Conservation (phyloP, 192 early-diverging fungal species). For the Rhizophagus prolifer region DNA sequence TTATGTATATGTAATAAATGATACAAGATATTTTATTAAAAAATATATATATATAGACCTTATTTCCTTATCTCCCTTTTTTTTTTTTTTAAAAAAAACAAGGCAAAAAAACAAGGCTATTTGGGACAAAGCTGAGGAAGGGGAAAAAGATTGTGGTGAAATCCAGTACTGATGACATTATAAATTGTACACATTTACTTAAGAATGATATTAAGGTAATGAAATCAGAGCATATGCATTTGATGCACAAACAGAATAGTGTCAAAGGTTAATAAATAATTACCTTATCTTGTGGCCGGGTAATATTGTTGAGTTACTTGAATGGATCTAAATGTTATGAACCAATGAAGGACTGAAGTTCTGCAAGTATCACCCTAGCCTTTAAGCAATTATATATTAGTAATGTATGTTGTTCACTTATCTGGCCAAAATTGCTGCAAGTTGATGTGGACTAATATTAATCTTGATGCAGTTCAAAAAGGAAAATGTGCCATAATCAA, state of each 20-base stretch:
- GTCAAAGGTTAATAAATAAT: conserved; percentile 96
- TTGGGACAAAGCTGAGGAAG: conserved; percentile 52
- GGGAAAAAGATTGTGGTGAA: conserved; percentile 74
- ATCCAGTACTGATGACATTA: conserved; percentile 86
- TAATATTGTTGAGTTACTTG: conserved; percentile 95
- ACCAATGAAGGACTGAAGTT: too few relatives aligned
- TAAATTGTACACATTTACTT: conserved; percentile 85
- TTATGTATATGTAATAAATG: too few relatives aligned
- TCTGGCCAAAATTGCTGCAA: too few relatives aligned
- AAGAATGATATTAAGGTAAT: conserved; percentile 97
- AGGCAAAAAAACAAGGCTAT: conserved; percentile 72
- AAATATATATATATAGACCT: too few relatives aligned
- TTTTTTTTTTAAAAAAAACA: too few relatives aligned
- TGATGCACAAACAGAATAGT: conserved; percentile 82
- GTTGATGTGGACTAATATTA: too few relatives aligned
- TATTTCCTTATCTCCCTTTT: too few relatives aligned
- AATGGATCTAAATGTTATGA: too few relatives aligned
- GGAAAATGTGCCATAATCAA: conserved; percentile 98
- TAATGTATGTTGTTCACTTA: too few relatives aligned
- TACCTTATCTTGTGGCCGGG: conserved; percentile 96
- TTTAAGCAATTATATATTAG: too few relatives aligned
- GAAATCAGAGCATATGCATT: conserved; percentile 86
- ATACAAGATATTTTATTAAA: too few relatives aligned
- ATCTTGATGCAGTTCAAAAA: conserved; percentile 88
- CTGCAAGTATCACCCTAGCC: too few relatives aligned